Evolutionary conservation across 352 stramenopile genomes (phyloP), one percentile per base, ranked within the genome.

Genomic region (Globisporangium viniferum): DNA sequence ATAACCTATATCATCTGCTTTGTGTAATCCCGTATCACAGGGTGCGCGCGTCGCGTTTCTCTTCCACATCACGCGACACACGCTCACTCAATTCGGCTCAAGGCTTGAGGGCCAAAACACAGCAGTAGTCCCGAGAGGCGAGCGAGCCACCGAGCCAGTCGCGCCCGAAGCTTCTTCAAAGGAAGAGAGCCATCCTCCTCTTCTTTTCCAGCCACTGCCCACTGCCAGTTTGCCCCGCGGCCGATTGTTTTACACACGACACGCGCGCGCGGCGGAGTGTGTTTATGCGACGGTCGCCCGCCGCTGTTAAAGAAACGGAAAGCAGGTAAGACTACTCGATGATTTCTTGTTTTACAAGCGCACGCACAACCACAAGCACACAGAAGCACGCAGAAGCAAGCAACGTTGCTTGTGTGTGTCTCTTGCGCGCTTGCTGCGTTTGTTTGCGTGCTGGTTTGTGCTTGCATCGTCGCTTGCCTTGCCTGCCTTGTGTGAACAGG

Each of bases 291-390:
- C 59, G 14, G 44, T 6, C 39, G 39, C 15, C 29, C 8, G 14
- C 59, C 18, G 24, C 48, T 57, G 59, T 57, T 64, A 55, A 57
- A 44, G 59, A 64, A 53, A 64, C 59, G 39, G n/a, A 53, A 41
- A 22, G 12, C 39, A 46, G 39, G 59, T 64, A 24, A 33, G 58
- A 55, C 41, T 15, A 24, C 24, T 24, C 0, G 24, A 24, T 20
- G 9, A 36, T 55, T 55, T 18, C 14, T 55, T 54, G 14, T 41
- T 56, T 27, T 27, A 44, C 44, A 64, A 44, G 27, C 59, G 59
- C 59, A 20, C 59, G 3, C 29, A 60, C 29, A 60, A 14, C 12
- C 7, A 20, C 35, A 62, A 49, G 22, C 20, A 24, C 57, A 35
- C 57, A 36, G 31, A 36, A 22, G 33, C 33, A 62, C 27, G 9